These are phyloP conservation scores for Fusarium sp. DNA, from an alignment of 2,329 filamentous ascomycete species.

Conservation along the genomic window DNA sequence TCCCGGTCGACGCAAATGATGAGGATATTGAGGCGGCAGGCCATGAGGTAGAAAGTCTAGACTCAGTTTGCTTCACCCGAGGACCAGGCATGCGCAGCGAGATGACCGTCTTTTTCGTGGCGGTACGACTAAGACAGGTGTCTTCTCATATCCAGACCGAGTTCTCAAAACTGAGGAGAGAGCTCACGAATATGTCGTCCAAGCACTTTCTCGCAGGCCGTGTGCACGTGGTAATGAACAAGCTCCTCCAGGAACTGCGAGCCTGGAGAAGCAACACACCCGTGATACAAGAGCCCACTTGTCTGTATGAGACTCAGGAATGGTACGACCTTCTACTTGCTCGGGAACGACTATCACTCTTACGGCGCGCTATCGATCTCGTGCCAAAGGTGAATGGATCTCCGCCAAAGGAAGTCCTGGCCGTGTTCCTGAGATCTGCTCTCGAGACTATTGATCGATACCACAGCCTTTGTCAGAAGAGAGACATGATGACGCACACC, in stretches of 20 bases:
- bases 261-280: slow-evolving; percentile 52
- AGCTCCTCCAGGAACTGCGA: slow-evolving; percentile 50
- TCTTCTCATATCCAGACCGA: slow-evolving; percentile 53
- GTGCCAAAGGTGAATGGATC: slow-evolving; percentile 50
- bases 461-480: slow-evolving; percentile 49
- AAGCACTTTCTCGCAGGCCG: slow-evolving; percentile 29
- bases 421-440: slow-evolving; percentile 51
- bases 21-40: slow-evolving; percentile 27
- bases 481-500: slow-evolving; percentile 54
- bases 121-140: slow-evolving; percentile 53
- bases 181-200: not conserved
- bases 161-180: slow-evolving; percentile 36
- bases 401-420: slow-evolving; percentile 49
- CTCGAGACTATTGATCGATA: slow-evolving; percentile 54
- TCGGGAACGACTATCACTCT: slow-evolving; percentile 54
- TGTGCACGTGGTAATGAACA: slow-evolving; percentile 43
- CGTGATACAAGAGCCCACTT: slow-evolving; percentile 47
- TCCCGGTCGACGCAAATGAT: slow-evolving; percentile 28
- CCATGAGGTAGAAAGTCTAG: not conserved
- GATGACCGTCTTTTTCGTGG: slow-evolving; percentile 51
- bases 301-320: slow-evolving; percentile 56
- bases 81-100: slow-evolving; percentile 6
- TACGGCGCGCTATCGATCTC: slow-evolving; percentile 55
- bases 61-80: not conserved
- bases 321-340: slow-evolving; percentile 58